Conservation (phyloP, 371 early-diverging fungal genomes). For the Dichotomocladium elegans region DNA sequence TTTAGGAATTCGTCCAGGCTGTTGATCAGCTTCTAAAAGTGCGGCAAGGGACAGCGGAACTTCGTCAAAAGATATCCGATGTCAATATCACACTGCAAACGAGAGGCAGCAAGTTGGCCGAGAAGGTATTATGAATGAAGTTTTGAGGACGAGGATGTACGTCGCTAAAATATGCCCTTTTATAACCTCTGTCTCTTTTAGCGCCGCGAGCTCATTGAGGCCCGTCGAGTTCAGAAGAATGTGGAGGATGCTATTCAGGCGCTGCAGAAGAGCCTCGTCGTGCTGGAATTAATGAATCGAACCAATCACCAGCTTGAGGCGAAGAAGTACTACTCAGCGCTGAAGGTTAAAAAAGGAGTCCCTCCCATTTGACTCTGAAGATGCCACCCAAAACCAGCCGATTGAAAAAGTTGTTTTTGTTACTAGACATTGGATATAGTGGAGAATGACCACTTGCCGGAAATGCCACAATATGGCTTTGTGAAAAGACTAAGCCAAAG, state of each 20-base stretch:
- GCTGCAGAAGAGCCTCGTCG: constrained; percentile 78
- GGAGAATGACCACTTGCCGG: constrained; percentile 65
- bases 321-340: constrained; percentile 87
- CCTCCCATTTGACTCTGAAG: background rate
- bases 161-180: background rate
- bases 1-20: constrained; percentile 91
- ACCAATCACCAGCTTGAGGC: constrained; percentile 78
- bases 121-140: constrained; percentile 78
- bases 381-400: no score
- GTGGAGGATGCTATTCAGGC: constrained; percentile 84
- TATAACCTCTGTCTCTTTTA: constrained; percentile 25
- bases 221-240: constrained; percentile 81
- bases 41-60: constrained; percentile 77
- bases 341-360: constrained; percentile 53
- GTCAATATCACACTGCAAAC: constrained; percentile 84
- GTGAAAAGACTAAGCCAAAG: constrained; percentile 77
- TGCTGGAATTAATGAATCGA: constrained; percentile 85
- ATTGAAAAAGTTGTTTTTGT: background rate
- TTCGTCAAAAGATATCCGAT: constrained; percentile 79
- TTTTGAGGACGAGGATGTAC: background rate
- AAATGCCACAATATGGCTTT: constrained; percentile 72
- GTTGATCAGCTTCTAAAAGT: constrained; percentile 95
- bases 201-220: constrained; percentile 88
- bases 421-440: constrained; percentile 75
- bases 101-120: constrained; percentile 73